Conservation (phyloP, 768 basidiomycete genomes). For the Rhodocollybia butyracea region DNA sequence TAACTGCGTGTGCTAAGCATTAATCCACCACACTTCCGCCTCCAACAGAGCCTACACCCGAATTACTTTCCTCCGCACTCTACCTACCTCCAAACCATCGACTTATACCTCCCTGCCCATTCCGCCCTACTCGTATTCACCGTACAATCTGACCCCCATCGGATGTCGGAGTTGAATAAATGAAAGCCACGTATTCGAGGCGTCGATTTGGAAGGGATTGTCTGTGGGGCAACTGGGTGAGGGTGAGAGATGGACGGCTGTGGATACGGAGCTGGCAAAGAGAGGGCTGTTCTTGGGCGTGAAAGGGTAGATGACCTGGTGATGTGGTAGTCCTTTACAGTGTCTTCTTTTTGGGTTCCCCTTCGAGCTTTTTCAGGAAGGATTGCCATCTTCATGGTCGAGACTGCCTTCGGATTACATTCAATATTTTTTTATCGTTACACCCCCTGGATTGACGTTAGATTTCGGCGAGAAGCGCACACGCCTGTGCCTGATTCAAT, state of each 20-base stretch:
- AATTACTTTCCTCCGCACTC: slow-evolving; percentile 43
- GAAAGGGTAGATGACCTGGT: slow-evolving; percentile 4
- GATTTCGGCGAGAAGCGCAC: too few species aligned
- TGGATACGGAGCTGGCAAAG: slow-evolving; percentile 76
- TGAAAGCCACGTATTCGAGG: slow-evolving; percentile 74
- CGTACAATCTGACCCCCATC: slow-evolving; percentile 85
- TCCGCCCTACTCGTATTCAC: slow-evolving; percentile 86
- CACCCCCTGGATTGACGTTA: too few species aligned
- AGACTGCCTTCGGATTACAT: too few species aligned
- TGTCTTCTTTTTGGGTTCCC: too few species aligned
- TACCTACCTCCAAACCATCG: slow-evolving; percentile 54
- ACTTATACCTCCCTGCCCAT: slow-evolving; percentile 69
- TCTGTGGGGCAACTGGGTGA: slow-evolving; percentile 50
- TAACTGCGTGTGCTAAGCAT: neutral
- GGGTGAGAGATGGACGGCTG: slow-evolving; percentile 66
- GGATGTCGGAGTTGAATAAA: slow-evolving; percentile 70
- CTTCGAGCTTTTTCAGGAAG: too few species aligned
- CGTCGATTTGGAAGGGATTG: slow-evolving; percentile 52
- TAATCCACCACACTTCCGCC: slow-evolving; percentile 32
- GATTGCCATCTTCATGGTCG: too few species aligned
- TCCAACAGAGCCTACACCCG: slow-evolving; percentile 29
- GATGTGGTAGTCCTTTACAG: too few species aligned
- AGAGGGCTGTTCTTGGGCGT: slow-evolving; percentile 77
- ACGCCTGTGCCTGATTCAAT: too few species aligned
- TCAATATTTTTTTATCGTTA: too few species aligned